A percentile compares a stretch with the other conserved stretches of the same genome.
Evolutionary conservation across 768 basidiomycete species (phyloP).

Genomic region (Tylopilus felleus): DNA sequence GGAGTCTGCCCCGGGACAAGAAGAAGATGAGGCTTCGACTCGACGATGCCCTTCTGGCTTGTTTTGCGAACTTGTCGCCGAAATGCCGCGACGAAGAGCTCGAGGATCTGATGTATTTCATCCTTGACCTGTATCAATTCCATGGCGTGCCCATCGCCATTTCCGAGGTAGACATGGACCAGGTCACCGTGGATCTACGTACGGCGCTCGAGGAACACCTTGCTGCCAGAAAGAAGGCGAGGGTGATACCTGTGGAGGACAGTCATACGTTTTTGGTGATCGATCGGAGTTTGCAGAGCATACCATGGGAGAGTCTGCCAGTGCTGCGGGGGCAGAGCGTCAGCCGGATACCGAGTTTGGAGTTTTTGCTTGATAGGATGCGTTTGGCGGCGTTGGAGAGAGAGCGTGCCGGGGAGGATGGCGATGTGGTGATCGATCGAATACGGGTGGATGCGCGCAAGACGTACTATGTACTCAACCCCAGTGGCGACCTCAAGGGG

Average conservation of each 20-base stretch:
- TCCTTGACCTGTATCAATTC: slow-evolving; percentile 92
- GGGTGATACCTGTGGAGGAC: slow-evolving; percentile 37
- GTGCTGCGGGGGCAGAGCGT: slow-evolving; percentile 79
- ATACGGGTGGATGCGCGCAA: slow-evolving; percentile 61
- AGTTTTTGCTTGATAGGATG: slow-evolving; percentile 85
- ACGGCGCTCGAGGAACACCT: slow-evolving; percentile 70
- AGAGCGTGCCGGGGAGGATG: slow-evolving; percentile 8
- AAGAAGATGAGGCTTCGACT: slow-evolving; percentile 54
- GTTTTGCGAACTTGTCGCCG: slow-evolving; percentile 80
- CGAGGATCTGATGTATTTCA: slow-evolving; percentile 91
- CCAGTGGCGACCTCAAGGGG: slow-evolving; percentile 81
- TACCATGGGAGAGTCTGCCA: slow-evolving; percentile 97
- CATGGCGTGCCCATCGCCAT: slow-evolving; percentile 85
- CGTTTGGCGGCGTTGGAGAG: slow-evolving; percentile 52
- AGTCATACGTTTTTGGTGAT: slow-evolving; percentile 85
- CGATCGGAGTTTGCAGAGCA: slow-evolving; percentile 82
- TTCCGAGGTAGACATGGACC: slow-evolving; percentile 88
- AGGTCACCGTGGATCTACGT: slow-evolving; percentile 85
- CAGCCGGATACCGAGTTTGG: slow-evolving; percentile 87
- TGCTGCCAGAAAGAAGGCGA: slow-evolving; percentile 33
- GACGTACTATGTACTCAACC: slow-evolving; percentile 85
- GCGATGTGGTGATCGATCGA: slow-evolving; percentile 37
- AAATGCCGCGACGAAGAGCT: slow-evolving; percentile 89
- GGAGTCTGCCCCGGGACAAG: slow-evolving; percentile 61
- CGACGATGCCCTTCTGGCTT: slow-evolving; percentile 74